Evolutionary conservation across 2,329 filamentous ascomycete species (phyloP), one percentile per base, ranked within the genome.

Genomic region (Ploettnerulaceae sp.): DNA sequence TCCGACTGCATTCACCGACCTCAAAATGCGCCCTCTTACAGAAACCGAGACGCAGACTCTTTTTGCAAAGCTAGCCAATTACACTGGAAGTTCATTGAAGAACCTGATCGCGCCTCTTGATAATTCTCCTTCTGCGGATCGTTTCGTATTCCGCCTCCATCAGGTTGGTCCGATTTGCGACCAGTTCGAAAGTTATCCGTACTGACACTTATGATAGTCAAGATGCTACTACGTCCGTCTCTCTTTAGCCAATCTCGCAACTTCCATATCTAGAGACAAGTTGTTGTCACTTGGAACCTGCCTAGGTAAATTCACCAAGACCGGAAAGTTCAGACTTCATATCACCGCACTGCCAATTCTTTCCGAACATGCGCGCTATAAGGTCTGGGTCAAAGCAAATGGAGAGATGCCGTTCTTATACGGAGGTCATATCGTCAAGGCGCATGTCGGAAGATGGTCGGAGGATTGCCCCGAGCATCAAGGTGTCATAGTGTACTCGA

Each of bases 371-470:
- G 91, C 91, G 34, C 77, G 93, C 49, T 95, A 95, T 71, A 97
- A 97, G 79, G 82, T 97, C 59, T 97, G 90, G 89, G 84, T 98
- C 57, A 94, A 94, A 70, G 79, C 83, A 49, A 97, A 97, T 69
- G 93, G 93, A 57, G 90, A 94, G 63, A 95, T 96, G 89, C 91
- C 93, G 1, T 97, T 95, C 67, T 71, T 98, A 36, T 98, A 97
- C 69, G 93, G 93, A 43, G 87, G 88, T 47, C 90, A 97, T 67
- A 76, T 95, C 42, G 80, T 94, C 57, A 88, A 88, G 67, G 85
- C 84, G 24, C 85, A 89, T 65, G 67, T 71, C 4, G 88, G 88
- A 15, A 72, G 89, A 52, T 91, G 86, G 82, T 86, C 82, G 31
- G 89, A 95, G 62, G 91, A 97, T 71, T 90, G 86, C 60, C 90